A percentile compares a stretch with the other conserved stretches of the same genome.
These are phyloP conservation scores for Coemansia sp. DNA, from an alignment of 192 early-diverging fungal species.

Conservation along the genomic window DNA sequence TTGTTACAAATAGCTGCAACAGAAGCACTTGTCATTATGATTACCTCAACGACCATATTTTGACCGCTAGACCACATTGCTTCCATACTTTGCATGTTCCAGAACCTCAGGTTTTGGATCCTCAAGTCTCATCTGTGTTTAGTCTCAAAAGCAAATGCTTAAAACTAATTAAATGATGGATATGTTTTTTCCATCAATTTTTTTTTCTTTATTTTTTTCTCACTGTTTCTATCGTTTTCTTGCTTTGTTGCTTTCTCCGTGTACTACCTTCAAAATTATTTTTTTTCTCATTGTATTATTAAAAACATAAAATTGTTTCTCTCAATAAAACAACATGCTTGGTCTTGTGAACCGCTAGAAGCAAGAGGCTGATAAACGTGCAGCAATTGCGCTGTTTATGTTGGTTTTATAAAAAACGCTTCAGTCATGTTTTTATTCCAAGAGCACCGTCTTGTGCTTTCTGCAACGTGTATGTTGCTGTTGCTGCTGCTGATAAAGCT, in stretches of 20 bases:
- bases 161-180: no score
- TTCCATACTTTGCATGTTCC: background rate
- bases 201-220: no score
- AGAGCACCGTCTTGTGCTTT: no score
- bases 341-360: background rate
- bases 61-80: background rate
- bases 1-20: background rate
- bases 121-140: no score
- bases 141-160: no score
- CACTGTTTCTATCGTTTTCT: no score
- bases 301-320: background rate
- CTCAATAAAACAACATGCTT: background rate
- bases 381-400: background rate
- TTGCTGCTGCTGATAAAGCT: no score
- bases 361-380: background rate
- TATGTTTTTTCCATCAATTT: no score
- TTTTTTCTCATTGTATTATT: background rate
- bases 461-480: no score
- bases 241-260: no score
- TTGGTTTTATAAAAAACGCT: background rate
- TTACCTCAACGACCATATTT: background rate
- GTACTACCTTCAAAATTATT: background rate
- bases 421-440: background rate
- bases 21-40: background rate
- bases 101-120: slow-evolving; percentile 26